Conservation (phyloP, 2,329 filamentous ascomycete species). For the Xylariaceae sp. region DNA sequence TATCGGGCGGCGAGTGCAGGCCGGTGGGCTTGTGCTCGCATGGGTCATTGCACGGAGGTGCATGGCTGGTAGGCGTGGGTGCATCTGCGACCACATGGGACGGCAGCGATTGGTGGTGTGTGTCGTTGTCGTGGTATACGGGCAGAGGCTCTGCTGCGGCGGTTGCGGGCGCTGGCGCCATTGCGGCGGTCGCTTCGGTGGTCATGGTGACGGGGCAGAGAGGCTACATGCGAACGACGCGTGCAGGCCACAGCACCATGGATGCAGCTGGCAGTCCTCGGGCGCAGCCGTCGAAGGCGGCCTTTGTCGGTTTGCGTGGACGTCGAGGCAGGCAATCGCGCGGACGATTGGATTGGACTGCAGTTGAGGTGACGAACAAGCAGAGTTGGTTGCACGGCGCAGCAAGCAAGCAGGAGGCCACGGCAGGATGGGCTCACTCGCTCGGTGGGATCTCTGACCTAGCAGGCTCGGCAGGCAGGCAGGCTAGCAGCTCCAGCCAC, state of each 20-base stretch:
- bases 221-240: conserved; percentile 36
- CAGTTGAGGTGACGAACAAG: too few species aligned
- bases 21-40: conserved; percentile 37
- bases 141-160: conserved; percentile 13
- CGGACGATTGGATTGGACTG: too few species aligned
- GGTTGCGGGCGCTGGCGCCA: conserved; percentile 29
- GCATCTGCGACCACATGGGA: conserved; percentile 5
- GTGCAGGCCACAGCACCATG: too few species aligned
- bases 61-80: conserved; percentile 6
- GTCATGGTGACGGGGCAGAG: conserved; percentile 42
- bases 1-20: conserved; percentile 57
- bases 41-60: conserved; percentile 14
- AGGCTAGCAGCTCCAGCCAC: too few species aligned
- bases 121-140: conserved; percentile 15
- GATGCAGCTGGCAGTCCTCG: background rate
- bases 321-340: too few species aligned
- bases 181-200: conserved; percentile 45
- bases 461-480: too few species aligned
- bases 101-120: conserved; percentile 12
- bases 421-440: too few species aligned
- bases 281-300: background rate
- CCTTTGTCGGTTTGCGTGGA: background rate
- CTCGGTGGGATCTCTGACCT: too few species aligned
- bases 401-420: too few species aligned
- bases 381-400: too few species aligned